Evolutionary conservation across 2,329 filamentous ascomycete genomes (phyloP).

Genomic region (Claviceps digitariae): DNA sequence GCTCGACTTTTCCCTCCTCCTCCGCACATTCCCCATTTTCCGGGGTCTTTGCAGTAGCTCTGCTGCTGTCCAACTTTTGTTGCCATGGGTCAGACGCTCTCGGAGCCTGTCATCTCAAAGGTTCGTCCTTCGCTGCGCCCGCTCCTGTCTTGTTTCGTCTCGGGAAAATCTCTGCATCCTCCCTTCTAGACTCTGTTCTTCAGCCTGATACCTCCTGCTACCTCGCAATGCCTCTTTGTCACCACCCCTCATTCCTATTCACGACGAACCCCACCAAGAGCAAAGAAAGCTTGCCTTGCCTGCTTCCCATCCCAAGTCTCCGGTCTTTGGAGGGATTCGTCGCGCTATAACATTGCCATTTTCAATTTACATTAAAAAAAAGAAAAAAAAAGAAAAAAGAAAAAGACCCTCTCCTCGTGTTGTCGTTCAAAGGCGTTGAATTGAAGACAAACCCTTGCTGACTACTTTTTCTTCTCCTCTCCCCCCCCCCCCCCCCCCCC

Average conservation of each 20-base stretch:
- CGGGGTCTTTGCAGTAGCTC: constrained; percentile 12
- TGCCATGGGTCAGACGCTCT: constrained; percentile 95
- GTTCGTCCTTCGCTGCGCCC: constrained; percentile 31
- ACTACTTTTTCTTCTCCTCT: constrained; percentile 8
- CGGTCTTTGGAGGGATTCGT: neutral
- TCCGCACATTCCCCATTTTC: constrained; percentile 6
- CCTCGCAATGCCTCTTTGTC: neutral
- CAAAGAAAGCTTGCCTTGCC: neutral
- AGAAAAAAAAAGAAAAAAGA: neutral
- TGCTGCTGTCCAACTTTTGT: constrained; percentile 14
- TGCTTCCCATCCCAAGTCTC: neutral
- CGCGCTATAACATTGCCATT: neutral
- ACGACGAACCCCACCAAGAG: constrained; percentile 1
- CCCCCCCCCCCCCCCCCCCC: neutral
- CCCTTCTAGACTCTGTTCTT: neutral
- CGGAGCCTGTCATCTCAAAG: constrained; percentile 98
- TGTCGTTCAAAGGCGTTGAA: neutral
- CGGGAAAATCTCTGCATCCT: constrained; percentile 1
- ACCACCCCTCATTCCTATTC: constrained; percentile 1
- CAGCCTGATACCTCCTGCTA: neutral
- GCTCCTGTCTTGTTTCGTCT: neutral
- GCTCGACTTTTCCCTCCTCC: constrained; percentile 2
- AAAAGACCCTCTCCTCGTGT: neutral
- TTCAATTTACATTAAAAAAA: no score
- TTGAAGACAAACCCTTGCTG: constrained; percentile 10